phyloP scores from a whole-genome alignment of 2,329 filamentous ascomycete genomes.

The Colletotrichum incanum region DNA sequence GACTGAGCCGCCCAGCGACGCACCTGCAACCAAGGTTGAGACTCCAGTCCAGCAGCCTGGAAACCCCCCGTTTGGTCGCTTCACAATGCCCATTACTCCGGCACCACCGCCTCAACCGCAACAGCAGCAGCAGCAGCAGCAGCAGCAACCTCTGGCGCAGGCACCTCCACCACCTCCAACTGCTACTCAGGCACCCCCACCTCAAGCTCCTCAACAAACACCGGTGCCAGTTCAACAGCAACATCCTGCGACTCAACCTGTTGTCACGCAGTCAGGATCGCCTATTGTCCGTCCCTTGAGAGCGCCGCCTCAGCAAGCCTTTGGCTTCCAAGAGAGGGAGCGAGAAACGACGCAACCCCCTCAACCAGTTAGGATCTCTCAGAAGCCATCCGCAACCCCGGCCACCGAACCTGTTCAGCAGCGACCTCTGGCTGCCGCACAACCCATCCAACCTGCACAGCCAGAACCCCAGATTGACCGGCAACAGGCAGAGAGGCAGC shows the following conservation, averaged over 20 bases:
- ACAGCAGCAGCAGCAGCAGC: slow-evolving; percentile 44
- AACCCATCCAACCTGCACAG: slow-evolving; percentile 53
- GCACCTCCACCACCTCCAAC: slow-evolving; percentile 28
- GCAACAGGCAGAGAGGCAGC: slow-evolving; percentile 48
- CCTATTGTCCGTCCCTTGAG: slow-evolving; percentile 61
- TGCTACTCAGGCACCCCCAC: slow-evolving; percentile 23
- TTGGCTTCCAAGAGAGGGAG: slow-evolving; percentile 64
- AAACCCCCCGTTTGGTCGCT: slow-evolving; percentile 59
- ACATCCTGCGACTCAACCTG: slow-evolving; percentile 56
- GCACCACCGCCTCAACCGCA: slow-evolving; percentile 52
- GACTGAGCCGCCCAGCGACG: slow-evolving; percentile 62
- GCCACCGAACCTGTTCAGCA: slow-evolving; percentile 54
- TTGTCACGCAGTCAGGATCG: slow-evolving; percentile 62
- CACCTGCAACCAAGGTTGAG: slow-evolving; percentile 63
- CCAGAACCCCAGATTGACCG: slow-evolving; percentile 48
- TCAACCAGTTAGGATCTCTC: slow-evolving; percentile 58
- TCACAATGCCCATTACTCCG: slow-evolving; percentile 64
- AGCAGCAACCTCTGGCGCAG: slow-evolving; percentile 42
- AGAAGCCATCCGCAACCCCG: slow-evolving; percentile 55
- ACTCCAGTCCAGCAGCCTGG: slow-evolving; percentile 51
- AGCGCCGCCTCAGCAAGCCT: slow-evolving; percentile 57
- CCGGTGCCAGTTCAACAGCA: slow-evolving; percentile 51
- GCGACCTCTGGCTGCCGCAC: slow-evolving; percentile 53
- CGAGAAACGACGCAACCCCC: slow-evolving; percentile 52
- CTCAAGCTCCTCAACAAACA: slow-evolving; percentile 42